These are phyloP conservation scores for Paramecium sonneborni DNA, from an alignment of 73 alveolate genomes.

Conservation along the genomic window DNA sequence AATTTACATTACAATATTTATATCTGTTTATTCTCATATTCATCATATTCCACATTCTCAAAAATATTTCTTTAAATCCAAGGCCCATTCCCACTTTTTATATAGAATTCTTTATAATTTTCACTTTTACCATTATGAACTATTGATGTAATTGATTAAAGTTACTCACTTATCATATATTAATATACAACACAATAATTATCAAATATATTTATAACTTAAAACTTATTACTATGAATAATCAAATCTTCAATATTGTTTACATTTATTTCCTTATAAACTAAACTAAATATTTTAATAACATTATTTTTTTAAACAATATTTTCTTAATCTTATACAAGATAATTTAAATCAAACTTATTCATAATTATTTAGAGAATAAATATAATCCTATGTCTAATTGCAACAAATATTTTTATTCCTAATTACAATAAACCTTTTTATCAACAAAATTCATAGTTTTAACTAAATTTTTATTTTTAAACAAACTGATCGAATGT, in stretches of 20 bases:
- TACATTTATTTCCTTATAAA: neutral
- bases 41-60: conserved; percentile 36
- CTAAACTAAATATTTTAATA: neutral
- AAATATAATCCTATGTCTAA: no score
- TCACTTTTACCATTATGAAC: neutral
- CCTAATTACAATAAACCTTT: no score
- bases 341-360: neutral
- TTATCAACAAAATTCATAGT: no score
- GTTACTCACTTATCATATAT: neutral
- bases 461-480: no score
- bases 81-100: conserved; percentile 34
- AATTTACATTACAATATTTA: neutral
- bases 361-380: neutral
- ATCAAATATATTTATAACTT: neutral
- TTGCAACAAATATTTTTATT: no score
- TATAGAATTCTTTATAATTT: conserved; percentile 11
- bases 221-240: neutral
- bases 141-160: neutral
- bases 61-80: neutral
- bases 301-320: neutral
- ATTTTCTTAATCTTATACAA: neutral
- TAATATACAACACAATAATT: neutral
- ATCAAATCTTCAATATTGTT: neutral
- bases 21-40: neutral
- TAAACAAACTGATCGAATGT: no score